A percentile compares a stretch with the other conserved stretches of the same genome.
Evolutionary conservation across 768 basidiomycete species (phyloP).

Genomic region (Leccinum boreale): DNA sequence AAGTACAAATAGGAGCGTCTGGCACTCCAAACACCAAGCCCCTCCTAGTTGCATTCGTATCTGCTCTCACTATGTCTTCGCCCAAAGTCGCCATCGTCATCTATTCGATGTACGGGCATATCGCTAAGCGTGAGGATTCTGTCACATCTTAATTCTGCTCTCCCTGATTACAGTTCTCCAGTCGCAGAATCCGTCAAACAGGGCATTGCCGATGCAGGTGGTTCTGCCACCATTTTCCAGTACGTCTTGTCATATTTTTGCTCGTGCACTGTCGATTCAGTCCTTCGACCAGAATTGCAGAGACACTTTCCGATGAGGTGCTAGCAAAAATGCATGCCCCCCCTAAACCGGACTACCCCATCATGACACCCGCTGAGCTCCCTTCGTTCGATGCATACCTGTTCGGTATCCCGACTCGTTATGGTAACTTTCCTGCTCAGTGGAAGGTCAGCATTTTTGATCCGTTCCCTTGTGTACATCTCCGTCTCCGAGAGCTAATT

Average conservation of each 20-base stretch:
- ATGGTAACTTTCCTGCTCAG: slow-evolving; percentile 76
- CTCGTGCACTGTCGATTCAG: not conserved
- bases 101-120: slow-evolving; percentile 74
- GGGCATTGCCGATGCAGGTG: slow-evolving; percentile 49
- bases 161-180: slow-evolving; percentile 24
- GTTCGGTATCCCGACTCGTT: slow-evolving; percentile 78
- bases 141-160: not conserved
- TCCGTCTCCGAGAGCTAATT: slow-evolving; percentile 3
- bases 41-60: not conserved
- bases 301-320: slow-evolving; percentile 72
- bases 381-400: slow-evolving; percentile 66
- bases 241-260: slow-evolving; percentile 26
- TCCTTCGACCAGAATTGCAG: slow-evolving; percentile 53
- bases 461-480: not conserved
- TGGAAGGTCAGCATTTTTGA: slow-evolving; percentile 53
- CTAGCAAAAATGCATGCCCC: slow-evolving; percentile 68
- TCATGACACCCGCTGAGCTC: slow-evolving; percentile 56
- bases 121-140: slow-evolving; percentile 52
- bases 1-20: slow-evolving; percentile 13
- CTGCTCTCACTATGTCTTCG: slow-evolving; percentile 35
- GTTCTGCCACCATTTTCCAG: slow-evolving; percentile 53
- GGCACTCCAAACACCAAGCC: not conserved
- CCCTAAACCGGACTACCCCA: slow-evolving; percentile 67
- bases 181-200: slow-evolving; percentile 55
- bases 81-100: slow-evolving; percentile 69